Conservation (phyloP, 305 asterid species). For the Vinca major region DNA sequence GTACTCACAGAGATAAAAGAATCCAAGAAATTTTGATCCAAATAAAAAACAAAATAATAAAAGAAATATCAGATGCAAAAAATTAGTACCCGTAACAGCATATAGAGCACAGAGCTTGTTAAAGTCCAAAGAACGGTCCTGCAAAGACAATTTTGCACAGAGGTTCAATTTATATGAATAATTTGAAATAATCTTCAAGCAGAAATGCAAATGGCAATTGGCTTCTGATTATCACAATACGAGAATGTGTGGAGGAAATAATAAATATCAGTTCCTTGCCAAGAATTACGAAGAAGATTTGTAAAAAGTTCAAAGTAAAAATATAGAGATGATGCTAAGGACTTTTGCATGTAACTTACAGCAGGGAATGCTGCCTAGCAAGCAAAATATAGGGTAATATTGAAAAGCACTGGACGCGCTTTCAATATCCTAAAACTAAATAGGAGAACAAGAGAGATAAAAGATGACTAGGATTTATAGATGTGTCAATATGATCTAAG, state of each 20-base stretch:
- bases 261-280: background rate
- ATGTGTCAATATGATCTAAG: background rate
- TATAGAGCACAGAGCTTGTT: slow-evolving; percentile 70
- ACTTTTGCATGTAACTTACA: background rate
- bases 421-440: background rate
- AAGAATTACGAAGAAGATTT: background rate
- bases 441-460: background rate
- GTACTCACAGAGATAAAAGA: background rate
- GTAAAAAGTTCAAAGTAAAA: background rate
- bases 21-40: background rate
- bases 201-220: background rate
- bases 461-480: background rate
- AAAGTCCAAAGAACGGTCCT: slow-evolving; percentile 87
- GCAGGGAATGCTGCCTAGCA: too few relatives aligned
- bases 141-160: slow-evolving; percentile 27
- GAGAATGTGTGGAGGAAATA: background rate
- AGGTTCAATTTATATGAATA: background rate
- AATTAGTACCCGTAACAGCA: slow-evolving; percentile 62
- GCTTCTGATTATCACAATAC: background rate
- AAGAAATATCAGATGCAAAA: background rate
- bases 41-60: background rate
- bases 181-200: background rate
- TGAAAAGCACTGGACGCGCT: background rate
- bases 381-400: background rate
- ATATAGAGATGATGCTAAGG: background rate